These are phyloP conservation scores for Anastatica hierochuntica DNA, from an alignment of 345 rosid species.

Conservation along the genomic window DNA sequence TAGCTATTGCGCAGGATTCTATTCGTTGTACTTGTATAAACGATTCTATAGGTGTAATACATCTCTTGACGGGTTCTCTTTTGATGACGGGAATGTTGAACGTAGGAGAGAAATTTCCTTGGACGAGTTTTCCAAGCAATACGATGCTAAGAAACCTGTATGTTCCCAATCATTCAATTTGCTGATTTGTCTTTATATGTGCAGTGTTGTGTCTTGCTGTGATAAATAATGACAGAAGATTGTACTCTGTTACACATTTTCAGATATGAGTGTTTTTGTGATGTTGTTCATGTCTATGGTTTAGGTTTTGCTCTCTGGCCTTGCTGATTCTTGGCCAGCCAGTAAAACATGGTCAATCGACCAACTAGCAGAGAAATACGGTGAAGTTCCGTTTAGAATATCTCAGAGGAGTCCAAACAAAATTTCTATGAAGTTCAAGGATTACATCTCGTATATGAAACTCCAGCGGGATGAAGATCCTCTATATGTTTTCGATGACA, in stretches of 20 bases:
- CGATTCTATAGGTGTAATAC: conserved; percentile 81
- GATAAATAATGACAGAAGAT: no score
- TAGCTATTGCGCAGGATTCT: conserved; percentile 51
- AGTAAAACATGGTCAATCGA: conserved; percentile 73
- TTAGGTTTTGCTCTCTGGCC: conserved; percentile 74
- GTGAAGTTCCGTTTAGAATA: conserved; percentile 61
- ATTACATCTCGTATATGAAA: conserved; percentile 68
- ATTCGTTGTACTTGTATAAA: conserved; percentile 69
- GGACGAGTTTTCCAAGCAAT: conserved; percentile 47
- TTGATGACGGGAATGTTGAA: conserved; percentile 66
- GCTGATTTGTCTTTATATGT: not conserved
- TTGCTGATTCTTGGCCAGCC: conserved; percentile 87
- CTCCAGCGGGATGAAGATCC: conserved; percentile 94
- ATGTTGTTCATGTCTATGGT: not conserved
- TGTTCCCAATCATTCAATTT: not conserved
- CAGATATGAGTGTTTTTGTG: no score
- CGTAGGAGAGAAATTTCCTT: conserved; percentile 43
- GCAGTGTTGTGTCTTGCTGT: not conserved
- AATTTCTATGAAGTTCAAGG: conserved; percentile 64
- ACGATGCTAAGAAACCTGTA: conserved; percentile 74
- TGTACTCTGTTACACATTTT: no score
- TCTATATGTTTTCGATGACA: conserved; percentile 81
- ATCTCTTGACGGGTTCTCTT: conserved; percentile 48
- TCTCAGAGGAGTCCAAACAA: conserved; percentile 70
- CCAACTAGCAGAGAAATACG: conserved; percentile 47